Base-by-base conservation (phyloP, 768 basidiomycete species). In the Cubamyces lactineus region DNA sequence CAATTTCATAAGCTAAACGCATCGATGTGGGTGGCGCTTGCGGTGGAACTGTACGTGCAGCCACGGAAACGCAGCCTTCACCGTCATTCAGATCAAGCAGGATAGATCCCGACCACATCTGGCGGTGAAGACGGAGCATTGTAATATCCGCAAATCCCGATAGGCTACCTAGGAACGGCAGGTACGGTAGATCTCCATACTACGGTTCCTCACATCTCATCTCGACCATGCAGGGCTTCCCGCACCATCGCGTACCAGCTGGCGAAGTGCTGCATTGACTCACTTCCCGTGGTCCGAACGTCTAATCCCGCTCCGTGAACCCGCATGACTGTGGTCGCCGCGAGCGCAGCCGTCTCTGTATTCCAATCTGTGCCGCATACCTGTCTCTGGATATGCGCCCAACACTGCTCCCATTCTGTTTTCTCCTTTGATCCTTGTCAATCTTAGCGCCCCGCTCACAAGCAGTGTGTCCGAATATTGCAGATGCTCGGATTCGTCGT, bases 311-410 rank as follows among this genome's bases (percentile, higher is more conserved):
- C 23, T 24, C 45, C 26, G 9, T 19, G 38, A 47, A 17, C 42
- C 47, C 48, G 26, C 40, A 56, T 56, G 51, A 53, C 48, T 62
- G 39, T 42, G 42, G 53, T 51, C 41, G 24, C 30, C 49, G 47
- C 40, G 54, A 30, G 53, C 61, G 54, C 61, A 56, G 54, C 53
- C 42, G 53, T 51, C 42, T 56, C 47, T 45, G 49, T 50, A 56
- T 56, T 56, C 55, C 61, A 53, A 46, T 47, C 50, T 57, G 24
- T 30, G 47, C 53, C 39, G 48, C 55, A 53, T 47, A 57, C 26
- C n/a, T n/a, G 46, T 59, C 49, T 58, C 62, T 50, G 53, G 62
- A 50, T 63, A 63, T 45, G 47, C 56, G 52, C 43, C 52, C 50
- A 39, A 46, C 48, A 48, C 40, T 48, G 56, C 52, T 49, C 30